phyloP scores from a whole-genome alignment of 331 rosid species.

The Pyracantha coccinea region DNA sequence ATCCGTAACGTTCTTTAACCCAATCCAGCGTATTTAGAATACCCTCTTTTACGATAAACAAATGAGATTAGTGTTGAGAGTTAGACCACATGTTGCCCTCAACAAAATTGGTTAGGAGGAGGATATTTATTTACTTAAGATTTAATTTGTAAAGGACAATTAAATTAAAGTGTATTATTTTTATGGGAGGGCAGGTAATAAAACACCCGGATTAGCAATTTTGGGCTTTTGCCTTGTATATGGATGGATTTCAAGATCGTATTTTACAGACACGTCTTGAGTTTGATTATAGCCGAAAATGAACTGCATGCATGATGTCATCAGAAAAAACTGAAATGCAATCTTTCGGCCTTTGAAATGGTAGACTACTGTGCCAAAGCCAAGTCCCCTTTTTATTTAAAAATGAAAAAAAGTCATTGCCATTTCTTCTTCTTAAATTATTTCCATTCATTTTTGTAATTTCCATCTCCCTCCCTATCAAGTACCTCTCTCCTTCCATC shows the following conservation, averaged over 20 bases:
- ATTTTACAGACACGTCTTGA: rapidly evolving
- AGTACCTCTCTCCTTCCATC: neutral
- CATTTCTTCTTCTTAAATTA: neutral
- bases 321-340: rapidly evolving
- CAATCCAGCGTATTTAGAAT: too few species aligned
- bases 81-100: neutral
- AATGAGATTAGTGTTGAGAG: neutral
- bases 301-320: too few species aligned
- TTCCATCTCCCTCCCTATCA: conserved; percentile 12
- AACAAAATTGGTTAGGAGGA: neutral
- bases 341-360: too few species aligned
- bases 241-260: rapidly evolving
- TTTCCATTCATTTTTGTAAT: neutral
- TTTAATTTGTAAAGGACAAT: neutral
- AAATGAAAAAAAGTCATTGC: too few species aligned
- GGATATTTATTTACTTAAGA: neutral
- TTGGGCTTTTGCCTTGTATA: neutral
- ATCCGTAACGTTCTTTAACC: too few species aligned
- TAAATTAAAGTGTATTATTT: neutral
- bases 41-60: neutral
- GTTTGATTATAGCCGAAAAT: rapidly evolving
- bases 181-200: neutral
- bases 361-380: too few species aligned
- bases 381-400: too few species aligned
- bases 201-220: neutral